A percentile compares a stretch with the other conserved stretches of the same genome.
Conservation (phyloP, 2,329 filamentous ascomycete genomes). For the Apiospora kogelbergensis region DNA sequence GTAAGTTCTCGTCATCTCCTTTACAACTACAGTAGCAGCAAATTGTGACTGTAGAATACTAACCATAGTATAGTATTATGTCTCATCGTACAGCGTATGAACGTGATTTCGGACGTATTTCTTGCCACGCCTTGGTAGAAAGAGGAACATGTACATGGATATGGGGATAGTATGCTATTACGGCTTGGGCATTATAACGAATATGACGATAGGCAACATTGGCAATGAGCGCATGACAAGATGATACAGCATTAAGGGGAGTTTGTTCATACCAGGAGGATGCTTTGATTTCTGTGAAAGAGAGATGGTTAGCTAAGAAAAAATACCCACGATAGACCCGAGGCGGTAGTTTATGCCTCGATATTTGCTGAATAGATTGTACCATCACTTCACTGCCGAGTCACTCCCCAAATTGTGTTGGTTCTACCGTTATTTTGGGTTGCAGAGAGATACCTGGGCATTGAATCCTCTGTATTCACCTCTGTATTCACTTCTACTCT, state of each 20-base stretch:
- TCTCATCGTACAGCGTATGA: conserved; percentile 9
- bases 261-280: neutral
- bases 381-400: neutral
- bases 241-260: neutral
- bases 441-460: neutral
- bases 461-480: too few species aligned
- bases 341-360: neutral
- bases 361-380: neutral
- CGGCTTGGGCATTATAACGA: neutral
- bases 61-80: conserved; percentile 6
- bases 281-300: neutral
- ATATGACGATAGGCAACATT: neutral
- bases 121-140: neutral
- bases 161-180: neutral
- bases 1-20: conserved; percentile 44
- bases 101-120: neutral
- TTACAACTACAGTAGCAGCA: neutral
- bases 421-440: neutral
- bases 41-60: neutral
- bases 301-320: neutral
- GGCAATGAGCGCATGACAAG: neutral
- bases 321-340: neutral
- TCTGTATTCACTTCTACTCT: neutral
- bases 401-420: neutral
- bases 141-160: neutral